Evolutionary conservation across 345 rosid genomes (phyloP).

Genomic region (Passiflora organensis): DNA sequence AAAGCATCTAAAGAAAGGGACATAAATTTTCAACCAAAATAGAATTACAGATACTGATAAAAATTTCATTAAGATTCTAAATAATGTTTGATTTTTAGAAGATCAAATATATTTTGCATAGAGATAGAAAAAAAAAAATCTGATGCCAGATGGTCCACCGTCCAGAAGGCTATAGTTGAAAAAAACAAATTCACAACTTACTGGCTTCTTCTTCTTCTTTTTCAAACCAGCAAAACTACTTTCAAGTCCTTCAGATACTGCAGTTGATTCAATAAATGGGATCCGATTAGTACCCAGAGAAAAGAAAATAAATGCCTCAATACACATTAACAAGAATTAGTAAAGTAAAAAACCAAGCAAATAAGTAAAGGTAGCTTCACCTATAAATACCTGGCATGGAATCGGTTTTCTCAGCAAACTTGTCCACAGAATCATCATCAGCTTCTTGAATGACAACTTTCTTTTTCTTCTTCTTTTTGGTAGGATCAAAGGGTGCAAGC

Average conservation of each 20-base stretch:
- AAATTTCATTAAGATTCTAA: too few relatives aligned
- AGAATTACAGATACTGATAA: too few relatives aligned
- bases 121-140: too few relatives aligned
- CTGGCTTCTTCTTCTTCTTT: constrained; percentile 95
- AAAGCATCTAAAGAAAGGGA: too few relatives aligned
- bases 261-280: constrained; percentile 2
- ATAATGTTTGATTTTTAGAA: too few relatives aligned
- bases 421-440: constrained; percentile 56
- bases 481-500: constrained; percentile 85
- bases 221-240: constrained; percentile 72
- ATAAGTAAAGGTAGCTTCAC: neutral
- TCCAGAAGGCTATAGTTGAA: too few relatives aligned
- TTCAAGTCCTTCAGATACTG: constrained; percentile 81
- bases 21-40: too few relatives aligned
- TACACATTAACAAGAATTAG: neutral
- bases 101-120: too few relatives aligned
- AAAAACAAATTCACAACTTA: constrained; percentile 30
- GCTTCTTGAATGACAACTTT: constrained; percentile 60
- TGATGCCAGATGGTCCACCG: too few relatives aligned
- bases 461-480: constrained; percentile 98
- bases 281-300: neutral
- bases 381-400: constrained; percentile 45
- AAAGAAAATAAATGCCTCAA: neutral
- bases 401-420: constrained; percentile 67
- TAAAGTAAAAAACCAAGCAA: constrained; percentile 1